phyloP scores from a whole-genome alignment of 495 filamentous ascomycete species.

The Penicillium canescens region DNA sequence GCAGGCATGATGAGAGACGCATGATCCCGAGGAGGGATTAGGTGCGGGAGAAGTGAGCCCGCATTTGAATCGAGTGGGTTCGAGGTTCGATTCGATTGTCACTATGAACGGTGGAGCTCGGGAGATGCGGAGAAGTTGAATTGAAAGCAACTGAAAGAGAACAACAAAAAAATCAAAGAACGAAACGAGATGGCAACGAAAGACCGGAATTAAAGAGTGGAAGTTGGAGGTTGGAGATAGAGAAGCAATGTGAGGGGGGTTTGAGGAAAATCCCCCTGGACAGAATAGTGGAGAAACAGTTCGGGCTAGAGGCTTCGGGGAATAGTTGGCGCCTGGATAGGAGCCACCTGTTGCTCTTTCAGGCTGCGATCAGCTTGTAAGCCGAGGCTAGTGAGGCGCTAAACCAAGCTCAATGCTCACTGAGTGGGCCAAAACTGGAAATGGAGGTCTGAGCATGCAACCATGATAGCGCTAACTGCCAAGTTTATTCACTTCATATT shows the following conservation, averaged over 20 bases:
- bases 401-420: not conserved
- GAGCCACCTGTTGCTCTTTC: conserved; percentile 5
- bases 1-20: conserved; percentile 35
- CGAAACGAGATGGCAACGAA: conserved; percentile 7
- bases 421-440: not conserved
- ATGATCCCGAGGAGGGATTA: conserved; percentile 36
- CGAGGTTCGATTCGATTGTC: not conserved
- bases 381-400: conserved; percentile 8
- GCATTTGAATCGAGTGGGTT: conserved; percentile 19
- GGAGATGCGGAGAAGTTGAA: not conserved
- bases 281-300: conserved; percentile 1
- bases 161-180: conserved; percentile 7
- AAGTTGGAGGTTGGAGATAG: conserved; percentile 18
- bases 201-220: conserved; percentile 7
- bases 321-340: not conserved
- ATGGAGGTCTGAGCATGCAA: not conserved
- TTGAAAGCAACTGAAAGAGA: conserved; percentile 12
- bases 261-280: conserved; percentile 16
- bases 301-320: not conserved
- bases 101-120: not conserved
- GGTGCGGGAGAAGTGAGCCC: not conserved
- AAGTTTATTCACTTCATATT: not conserved
- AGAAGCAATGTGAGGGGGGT: conserved; percentile 18
- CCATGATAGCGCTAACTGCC: not conserved
- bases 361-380: conserved; percentile 10